These are phyloP conservation scores for Colletotrichum euphorbiae DNA, from an alignment of 2,329 filamentous ascomycete genomes.

Conservation along the genomic window DNA sequence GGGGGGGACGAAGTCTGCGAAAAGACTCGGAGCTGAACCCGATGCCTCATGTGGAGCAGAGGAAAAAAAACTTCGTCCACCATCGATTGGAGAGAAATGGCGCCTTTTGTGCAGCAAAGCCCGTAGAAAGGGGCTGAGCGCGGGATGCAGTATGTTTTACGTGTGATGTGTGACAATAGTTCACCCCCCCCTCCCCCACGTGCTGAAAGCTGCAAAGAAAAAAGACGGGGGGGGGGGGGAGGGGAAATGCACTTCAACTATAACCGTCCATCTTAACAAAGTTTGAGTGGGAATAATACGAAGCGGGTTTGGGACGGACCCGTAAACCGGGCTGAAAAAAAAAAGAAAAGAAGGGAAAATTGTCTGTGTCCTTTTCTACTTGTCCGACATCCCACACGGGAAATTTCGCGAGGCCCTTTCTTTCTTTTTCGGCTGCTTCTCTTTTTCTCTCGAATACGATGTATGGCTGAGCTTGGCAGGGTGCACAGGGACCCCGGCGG, in stretches of 20 bases:
- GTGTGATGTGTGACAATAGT: too few relatives aligned
- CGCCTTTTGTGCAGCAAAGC: background rate
- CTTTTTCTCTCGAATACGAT: background rate
- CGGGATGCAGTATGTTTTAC: too few relatives aligned
- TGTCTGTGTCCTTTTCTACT: too few relatives aligned
- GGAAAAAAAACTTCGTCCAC: background rate
- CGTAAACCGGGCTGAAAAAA: background rate
- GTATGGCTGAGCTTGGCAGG: slow-evolving; percentile 1
- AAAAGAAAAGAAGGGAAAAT: too few relatives aligned
- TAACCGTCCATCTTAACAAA: slow-evolving; percentile 14
- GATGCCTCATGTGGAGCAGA: background rate
- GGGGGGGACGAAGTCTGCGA: background rate
- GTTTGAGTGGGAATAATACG: slow-evolving; percentile 12
- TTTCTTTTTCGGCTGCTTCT: background rate
- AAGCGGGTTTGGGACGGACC: background rate
- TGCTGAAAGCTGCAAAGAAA: background rate
- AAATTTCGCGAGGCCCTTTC: background rate
- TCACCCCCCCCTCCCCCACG: too few relatives aligned
- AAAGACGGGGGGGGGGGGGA: too few relatives aligned
- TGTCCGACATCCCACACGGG: background rate
- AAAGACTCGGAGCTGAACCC: background rate
- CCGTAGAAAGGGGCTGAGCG: background rate
- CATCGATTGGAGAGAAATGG: slow-evolving; percentile 1
- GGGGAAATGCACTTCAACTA: background rate
- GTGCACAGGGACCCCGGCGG: background rate